phyloP scores from a whole-genome alignment of 345 rosid genomes.

The Erysimum cheiranthoides region DNA sequence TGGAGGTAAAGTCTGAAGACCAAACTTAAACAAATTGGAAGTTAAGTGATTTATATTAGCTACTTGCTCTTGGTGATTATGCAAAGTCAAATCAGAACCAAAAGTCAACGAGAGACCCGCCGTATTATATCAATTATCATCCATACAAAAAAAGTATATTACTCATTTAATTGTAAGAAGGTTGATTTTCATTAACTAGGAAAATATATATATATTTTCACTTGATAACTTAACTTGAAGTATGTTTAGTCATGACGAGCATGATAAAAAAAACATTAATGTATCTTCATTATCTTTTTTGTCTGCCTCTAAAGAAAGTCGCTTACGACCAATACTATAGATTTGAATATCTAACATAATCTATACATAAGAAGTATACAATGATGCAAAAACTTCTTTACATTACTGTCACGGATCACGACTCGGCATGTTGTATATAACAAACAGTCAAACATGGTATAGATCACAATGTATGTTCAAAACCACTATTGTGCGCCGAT shows the following conservation, averaged over 20 bases:
- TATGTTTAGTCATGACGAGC: constrained; percentile 12
- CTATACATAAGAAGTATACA: background rate
- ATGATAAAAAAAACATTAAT: background rate
- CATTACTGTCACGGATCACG: constrained; percentile 11
- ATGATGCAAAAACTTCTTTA: constrained; percentile 5
- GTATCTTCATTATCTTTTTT: background rate
- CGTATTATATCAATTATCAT: constrained; percentile 7
- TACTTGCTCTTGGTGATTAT: constrained; percentile 31
- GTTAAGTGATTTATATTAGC: constrained; percentile 21
- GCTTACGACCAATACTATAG: background rate
- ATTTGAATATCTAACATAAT: constrained; percentile 15
- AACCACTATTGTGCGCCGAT: constrained; percentile 16
- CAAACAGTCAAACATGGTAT: background rate
- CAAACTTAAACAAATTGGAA: constrained; percentile 20
- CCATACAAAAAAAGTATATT: background rate
- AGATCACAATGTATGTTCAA: constrained; percentile 12
- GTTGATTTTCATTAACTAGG: background rate
- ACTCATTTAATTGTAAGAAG: background rate
- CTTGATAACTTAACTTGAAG: constrained; percentile 19
- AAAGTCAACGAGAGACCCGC: constrained; percentile 24
- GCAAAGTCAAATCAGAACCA: constrained; percentile 8
- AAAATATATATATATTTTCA: background rate
- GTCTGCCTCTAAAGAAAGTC: background rate
- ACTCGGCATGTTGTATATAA: background rate
- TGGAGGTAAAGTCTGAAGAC: constrained; percentile 11